Evolutionary conservation across 176 grass and related monocot genomes (phyloP), one percentile per base, ranked within the genome.

Genomic region (Neostapfia colusana): DNA sequence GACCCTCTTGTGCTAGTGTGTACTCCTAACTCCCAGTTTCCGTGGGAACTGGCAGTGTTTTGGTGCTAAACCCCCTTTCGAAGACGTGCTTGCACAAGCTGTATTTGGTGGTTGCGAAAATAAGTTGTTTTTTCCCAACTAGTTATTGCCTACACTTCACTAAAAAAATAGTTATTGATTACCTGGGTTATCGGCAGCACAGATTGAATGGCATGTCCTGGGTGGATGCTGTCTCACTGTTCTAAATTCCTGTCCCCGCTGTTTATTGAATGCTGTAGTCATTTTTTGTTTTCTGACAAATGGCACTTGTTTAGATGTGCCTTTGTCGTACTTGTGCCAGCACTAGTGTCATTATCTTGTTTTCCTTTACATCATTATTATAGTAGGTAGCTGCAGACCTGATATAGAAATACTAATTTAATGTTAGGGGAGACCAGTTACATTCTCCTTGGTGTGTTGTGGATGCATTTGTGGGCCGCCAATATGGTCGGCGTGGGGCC

Each of bases 351-450:
- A 9, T 43, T 62, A n/a, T 82, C 36, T 65, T 75, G 16, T 74
- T 75, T 75, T 70, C 16, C 36, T 88, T 58, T 26, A 26, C 21
- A 12, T 58, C 37, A 63, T 55, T 63, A 8, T 26, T 14, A 86
- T 16, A 14, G n/a, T 54, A 85, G 57, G 65, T 21, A 55, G 43
- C 34, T 43, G 64, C 31, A 31, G 42, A 18, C 45, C 55, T 74
- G 43, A 76, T 18, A 81, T 43, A 17, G 16, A 66, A 82, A 67
- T 14, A 12, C 0, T 0, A 25, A 58, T 75, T 28, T 7, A 62
- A 63, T 74, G 10, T 74, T 15, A 37, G 14, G 15, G 58, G 20
- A 63, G 61, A 61, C 16, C 24, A 50, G 23, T 49, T 79, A 38
- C 44, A 18, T 50, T 68, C 42, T 69, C 12, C 63, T 72, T 73